Base-by-base conservation (phyloP, 768 basidiomycete species). In the Holtermanniella nyarrowii region DNA sequence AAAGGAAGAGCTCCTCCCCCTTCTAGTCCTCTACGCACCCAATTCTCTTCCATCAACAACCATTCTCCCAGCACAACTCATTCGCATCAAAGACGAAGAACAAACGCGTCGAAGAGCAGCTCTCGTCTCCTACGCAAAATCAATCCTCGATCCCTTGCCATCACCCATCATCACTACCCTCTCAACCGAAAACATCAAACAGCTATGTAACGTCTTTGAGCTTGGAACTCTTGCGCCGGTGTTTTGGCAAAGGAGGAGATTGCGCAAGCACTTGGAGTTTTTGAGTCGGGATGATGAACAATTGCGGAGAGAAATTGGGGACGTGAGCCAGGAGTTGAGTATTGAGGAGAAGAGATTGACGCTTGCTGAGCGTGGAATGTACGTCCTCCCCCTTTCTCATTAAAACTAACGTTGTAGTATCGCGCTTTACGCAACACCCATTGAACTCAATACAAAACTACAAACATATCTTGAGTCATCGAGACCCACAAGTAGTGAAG, bases 21-120 rank as follows among this genome's bases (percentile, higher is more conserved):
- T 90, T 55, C 79, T 88, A 55, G 86, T 86, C 23, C 79, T 90
- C 54, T 89, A 86, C 62, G 82, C 80, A n/a, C 88, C 88, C 1
- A 80, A 78, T 64, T 77, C 87, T 74, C 79, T 90, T 23, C 88
- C 88, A 0, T 88, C 86, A 2, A 89, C 88, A 0, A 88, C 86
- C 64, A 77, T 89, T 49, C 78, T 90, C 4, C 85, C 88, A 1
- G 82, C 84, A 12, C 88, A 90, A 72, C 80, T 77, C 31, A 67
- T 83, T 74, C 73, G 88, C 73, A 75, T 83, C 73, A 64, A 75
- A 67, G 56, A 76, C 68, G 76, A 80, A 26, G 49, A 56, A 26
- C 60, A 64, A 46, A 49, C 51, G 14, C 59, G 52, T 25, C 50
- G 56, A 40, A 44, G 50, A 37, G 47, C 57, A 10, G 60, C 48